Conservation (phyloP, 2,329 filamentous ascomycete genomes). For the Ampelomyces quisqualis region DNA sequence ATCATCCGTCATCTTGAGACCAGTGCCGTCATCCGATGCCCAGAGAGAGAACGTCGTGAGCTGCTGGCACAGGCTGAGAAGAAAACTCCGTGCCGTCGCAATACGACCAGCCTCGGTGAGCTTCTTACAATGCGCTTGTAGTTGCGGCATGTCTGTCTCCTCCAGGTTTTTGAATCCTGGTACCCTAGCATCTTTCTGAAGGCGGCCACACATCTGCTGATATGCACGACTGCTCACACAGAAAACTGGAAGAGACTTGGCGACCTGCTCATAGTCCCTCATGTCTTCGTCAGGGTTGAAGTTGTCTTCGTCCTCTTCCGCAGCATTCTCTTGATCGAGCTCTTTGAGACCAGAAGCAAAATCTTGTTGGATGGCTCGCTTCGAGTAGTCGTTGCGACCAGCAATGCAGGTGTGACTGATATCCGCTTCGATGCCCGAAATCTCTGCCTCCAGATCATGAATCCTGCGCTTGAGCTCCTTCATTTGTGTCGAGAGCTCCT, state of each 20-base stretch:
- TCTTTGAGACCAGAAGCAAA: conserved; percentile 62
- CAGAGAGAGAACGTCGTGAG: conserved; percentile 57
- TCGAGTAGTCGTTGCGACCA: conserved; percentile 59
- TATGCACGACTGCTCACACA: conserved; percentile 65
- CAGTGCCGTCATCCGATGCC: conserved; percentile 48
- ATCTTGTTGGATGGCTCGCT: conserved; percentile 56
- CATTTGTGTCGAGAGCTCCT: conserved; percentile 32
- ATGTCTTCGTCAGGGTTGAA: conserved; percentile 58
- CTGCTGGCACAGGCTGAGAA: conserved; percentile 54
- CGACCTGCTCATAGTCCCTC: conserved; percentile 61
- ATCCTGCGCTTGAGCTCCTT: conserved; percentile 34
- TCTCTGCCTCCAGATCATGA: conserved; percentile 29
- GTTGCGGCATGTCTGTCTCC: conserved; percentile 59
- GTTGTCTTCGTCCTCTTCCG: conserved; percentile 55
- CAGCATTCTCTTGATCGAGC: conserved; percentile 57
- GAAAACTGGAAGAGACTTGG: conserved; percentile 60
- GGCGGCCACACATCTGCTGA: conserved; percentile 59
- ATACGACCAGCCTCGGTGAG: conserved; percentile 55
- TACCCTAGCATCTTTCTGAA: conserved; percentile 55
- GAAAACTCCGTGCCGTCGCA: conserved; percentile 50
- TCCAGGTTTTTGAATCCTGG: conserved; percentile 55
- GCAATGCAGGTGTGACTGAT: conserved; percentile 52
- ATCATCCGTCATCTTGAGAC: conserved; percentile 44
- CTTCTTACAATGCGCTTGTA: conserved; percentile 60
- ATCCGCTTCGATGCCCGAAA: conserved; percentile 36